phyloP scores from a whole-genome alignment of 257 asterid genomes.

The Capsicum baccatum region DNA sequence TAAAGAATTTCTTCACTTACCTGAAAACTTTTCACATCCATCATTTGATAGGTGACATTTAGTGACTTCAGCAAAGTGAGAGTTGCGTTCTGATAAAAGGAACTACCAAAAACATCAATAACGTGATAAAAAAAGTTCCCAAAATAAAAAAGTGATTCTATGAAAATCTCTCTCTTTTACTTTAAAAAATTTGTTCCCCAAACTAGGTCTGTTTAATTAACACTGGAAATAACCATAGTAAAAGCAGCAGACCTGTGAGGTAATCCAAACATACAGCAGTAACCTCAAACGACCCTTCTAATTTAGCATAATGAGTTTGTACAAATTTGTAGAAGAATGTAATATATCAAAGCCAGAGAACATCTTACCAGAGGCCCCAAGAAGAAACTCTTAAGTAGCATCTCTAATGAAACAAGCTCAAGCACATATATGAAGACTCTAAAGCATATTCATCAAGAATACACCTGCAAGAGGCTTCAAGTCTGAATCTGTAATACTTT shows the following conservation, averaged over 20 bases:
- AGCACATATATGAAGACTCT: background rate
- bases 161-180: background rate
- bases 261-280: conserved; percentile 30
- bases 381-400: background rate
- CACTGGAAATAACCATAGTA: background rate
- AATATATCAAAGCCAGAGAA: background rate
- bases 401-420: background rate
- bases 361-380: background rate
- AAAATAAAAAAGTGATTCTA: background rate
- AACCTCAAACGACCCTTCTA: conserved; percentile 25
- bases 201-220: background rate
- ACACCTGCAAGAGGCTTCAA: conserved; percentile 84
- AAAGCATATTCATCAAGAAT: background rate
- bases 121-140: background rate
- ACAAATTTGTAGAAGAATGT: conserved; percentile 10
- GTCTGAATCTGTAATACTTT: conserved; percentile 85
- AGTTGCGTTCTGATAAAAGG: background rate
- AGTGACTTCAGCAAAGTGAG: conserved; percentile 24
- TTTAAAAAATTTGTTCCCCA: background rate
- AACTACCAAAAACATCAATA: background rate
- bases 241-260: conserved; percentile 31
- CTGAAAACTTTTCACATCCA: conserved; percentile 28
- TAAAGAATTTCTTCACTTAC: conserved; percentile 15
- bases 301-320: conserved; percentile 24
- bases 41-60: conserved; percentile 24